phyloP scores from a whole-genome alignment of 75 land plant species.

The Isoetes taiwanensis region DNA sequence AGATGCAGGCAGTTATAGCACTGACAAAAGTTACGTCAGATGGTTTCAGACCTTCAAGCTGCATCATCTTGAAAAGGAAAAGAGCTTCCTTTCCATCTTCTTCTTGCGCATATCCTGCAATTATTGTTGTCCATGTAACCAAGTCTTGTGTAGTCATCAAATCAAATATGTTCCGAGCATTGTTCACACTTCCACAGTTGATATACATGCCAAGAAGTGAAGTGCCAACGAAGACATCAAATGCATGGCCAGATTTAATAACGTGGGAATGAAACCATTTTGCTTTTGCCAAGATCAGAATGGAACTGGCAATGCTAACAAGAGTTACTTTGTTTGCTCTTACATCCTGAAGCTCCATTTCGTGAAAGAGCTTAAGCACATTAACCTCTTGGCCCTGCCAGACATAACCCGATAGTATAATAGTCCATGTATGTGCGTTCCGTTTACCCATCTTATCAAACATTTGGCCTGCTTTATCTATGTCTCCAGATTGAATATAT shows the following conservation, averaged over 20 bases:
- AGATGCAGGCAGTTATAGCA: too few species aligned
- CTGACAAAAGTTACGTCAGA: conserved; percentile 25
- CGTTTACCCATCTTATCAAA: too few species aligned
- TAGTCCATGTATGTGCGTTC: conserved; percentile 3
- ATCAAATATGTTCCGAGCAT: conserved; percentile 22
- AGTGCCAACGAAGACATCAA: conserved; percentile 28
- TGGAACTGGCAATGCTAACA: conserved; percentile 18
- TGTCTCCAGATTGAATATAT: neutral
- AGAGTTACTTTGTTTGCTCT: conserved; percentile 11
- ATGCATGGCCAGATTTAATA: too few species aligned
- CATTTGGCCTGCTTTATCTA: neutral
- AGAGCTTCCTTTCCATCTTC: conserved; percentile 17
- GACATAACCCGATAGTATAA: conserved; percentile 1
- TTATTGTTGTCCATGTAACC: conserved; percentile 32
- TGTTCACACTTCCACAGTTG: conserved; percentile 21
- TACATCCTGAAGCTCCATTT: conserved; percentile 16
- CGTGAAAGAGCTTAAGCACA: conserved; percentile 19
- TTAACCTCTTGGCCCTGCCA: neutral
- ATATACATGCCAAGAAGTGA: conserved; percentile 33
- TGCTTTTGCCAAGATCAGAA: too few species aligned
- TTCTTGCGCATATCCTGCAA: conserved; percentile 24
- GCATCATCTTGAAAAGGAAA: conserved; percentile 20
- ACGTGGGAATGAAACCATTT: too few species aligned
- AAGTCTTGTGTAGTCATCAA: conserved; percentile 19
- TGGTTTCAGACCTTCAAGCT: too few species aligned